Conservation (phyloP, 1,139 yeast species). For the Yamadazyma atmosphaerica region DNA sequence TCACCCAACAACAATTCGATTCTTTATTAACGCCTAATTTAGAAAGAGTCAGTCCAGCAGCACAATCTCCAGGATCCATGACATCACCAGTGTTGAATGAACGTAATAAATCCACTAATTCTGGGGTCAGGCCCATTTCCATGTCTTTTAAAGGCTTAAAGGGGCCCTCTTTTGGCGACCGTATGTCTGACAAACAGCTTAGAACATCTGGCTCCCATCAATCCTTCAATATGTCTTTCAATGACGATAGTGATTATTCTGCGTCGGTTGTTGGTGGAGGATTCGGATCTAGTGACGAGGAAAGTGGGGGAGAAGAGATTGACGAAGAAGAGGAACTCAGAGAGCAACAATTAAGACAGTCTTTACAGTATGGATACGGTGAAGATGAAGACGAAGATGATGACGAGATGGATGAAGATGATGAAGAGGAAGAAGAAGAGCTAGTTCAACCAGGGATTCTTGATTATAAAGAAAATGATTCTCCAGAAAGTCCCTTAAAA, state of each 20-base stretch:
- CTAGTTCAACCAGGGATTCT: neutral
- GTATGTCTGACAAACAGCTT: conserved; percentile 28
- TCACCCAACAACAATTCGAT: conserved; percentile 13
- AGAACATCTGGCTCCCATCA: conserved; percentile 44
- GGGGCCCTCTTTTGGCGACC: conserved; percentile 54
- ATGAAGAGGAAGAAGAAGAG: conserved; percentile 11
- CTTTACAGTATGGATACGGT: conserved; percentile 3
- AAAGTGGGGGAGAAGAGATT: conserved; percentile 17
- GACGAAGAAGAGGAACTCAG: conserved; percentile 2
- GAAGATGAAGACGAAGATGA: neutral
- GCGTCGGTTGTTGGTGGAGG: conserved; percentile 32
- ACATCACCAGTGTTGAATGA: conserved; percentile 15
- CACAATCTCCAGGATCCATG: conserved; percentile 14
- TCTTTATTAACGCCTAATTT: conserved; percentile 16
- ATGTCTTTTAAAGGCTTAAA: conserved; percentile 67
- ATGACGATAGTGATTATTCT: conserved; percentile 26
- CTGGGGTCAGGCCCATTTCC: conserved; percentile 52
- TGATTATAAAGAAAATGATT: neutral
- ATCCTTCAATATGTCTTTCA: conserved; percentile 41
- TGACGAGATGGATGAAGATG: conserved; percentile 11
- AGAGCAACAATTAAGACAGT: conserved; percentile 1
- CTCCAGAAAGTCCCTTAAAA: neutral
- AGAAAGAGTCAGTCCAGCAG: conserved; percentile 11
- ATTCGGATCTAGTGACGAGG: conserved; percentile 30
- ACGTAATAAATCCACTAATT: conserved; percentile 4